Evolutionary conservation across 208 protist species (phyloP), one percentile per base, ranked within the genome.

Genomic region (Trypanosoma vivax): DNA sequence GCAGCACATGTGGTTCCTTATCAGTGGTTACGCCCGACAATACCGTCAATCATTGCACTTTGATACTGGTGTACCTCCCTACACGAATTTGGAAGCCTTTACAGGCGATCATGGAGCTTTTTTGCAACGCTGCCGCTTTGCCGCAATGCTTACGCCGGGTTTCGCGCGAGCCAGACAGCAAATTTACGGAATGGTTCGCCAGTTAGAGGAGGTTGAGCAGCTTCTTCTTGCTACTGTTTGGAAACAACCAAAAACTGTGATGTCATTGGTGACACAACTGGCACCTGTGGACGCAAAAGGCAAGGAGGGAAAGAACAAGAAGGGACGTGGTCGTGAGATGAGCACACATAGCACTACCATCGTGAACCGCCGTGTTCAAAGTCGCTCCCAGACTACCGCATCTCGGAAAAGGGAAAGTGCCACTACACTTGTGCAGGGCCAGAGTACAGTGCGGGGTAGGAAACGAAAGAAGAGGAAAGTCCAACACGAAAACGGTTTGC

Each of bases 101-200:
- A 76, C 70, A 4, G 47, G 38, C 10, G 75, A 76, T 48, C 73
- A 87, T 46, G 57, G 54, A n/a, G 43, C 13, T n/a, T 92, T 89
- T 51, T 24, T 92, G 47, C 42, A 66, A 29, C 65, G 76, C 19
- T 89, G 80, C 51, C 70, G 70, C 40, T 88, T 88, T 58, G 68
- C 74, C 40, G 76, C 74, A 10, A 70, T 88, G 29, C 67, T 77
- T 43, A 67, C 52, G 0, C 55, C 59, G 5, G 47, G 25, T 29
- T 89, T 92, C 49, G 53, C 57, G 13, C 40, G 50, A 11, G 65
- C 63, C 23, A 65, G 65, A 30, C 65, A 53, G 40, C 70, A 76
- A 30, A 35, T 92, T 29, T 70, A 66, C 24, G 71, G 60, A 9
- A 61, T 92, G 70, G 54, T 92, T 49, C 70, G 60, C 28, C 60